Evolutionary conservation across 1,139 yeast genomes (phyloP).

Genomic region (Suhomyces kunorum): DNA sequence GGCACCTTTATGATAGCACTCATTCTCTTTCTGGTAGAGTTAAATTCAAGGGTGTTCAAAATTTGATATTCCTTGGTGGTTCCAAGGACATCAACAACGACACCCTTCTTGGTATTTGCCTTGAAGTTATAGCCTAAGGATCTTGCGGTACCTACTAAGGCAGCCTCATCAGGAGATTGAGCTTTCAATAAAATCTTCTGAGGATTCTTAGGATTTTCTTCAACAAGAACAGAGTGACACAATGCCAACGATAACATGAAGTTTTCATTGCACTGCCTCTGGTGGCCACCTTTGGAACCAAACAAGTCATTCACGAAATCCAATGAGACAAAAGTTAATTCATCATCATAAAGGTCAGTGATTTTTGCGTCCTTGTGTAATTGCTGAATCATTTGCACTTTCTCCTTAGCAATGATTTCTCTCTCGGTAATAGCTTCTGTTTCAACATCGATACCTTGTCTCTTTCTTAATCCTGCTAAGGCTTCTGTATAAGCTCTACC

Average conservation of each 20-base stretch:
- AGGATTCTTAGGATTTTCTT: conserved; percentile 42
- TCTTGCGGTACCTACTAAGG: conserved; percentile 61
- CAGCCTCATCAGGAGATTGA: conserved; percentile 67
- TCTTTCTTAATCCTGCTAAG: conserved; percentile 55
- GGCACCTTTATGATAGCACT: conserved; percentile 78
- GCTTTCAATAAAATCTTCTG: conserved; percentile 48
- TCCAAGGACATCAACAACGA: conserved; percentile 46
- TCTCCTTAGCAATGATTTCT: conserved; percentile 40
- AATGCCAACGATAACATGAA: conserved; percentile 56
- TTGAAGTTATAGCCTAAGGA: conserved; percentile 53
- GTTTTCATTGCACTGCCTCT: conserved; percentile 44
- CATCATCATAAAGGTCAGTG: conserved; percentile 36
- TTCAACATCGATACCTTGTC: conserved; percentile 57
- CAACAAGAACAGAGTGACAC: conserved; percentile 63
- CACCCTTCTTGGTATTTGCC: conserved; percentile 49
- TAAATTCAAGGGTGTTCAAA: conserved; percentile 55
- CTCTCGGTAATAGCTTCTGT: conserved; percentile 45
- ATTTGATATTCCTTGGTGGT: conserved; percentile 47
- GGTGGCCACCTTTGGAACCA: conserved; percentile 30
- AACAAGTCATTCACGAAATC: conserved; percentile 44
- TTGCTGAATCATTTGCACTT: conserved; percentile 36
- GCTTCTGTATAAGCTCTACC: conserved; percentile 68
- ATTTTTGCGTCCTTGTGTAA: conserved; percentile 22
- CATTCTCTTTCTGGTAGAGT: conserved; percentile 69
- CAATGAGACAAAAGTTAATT: conserved; percentile 50